Base-by-base conservation (phyloP, 805 yeast genomes). In the Groenewaldozyma tartarivorans region DNA sequence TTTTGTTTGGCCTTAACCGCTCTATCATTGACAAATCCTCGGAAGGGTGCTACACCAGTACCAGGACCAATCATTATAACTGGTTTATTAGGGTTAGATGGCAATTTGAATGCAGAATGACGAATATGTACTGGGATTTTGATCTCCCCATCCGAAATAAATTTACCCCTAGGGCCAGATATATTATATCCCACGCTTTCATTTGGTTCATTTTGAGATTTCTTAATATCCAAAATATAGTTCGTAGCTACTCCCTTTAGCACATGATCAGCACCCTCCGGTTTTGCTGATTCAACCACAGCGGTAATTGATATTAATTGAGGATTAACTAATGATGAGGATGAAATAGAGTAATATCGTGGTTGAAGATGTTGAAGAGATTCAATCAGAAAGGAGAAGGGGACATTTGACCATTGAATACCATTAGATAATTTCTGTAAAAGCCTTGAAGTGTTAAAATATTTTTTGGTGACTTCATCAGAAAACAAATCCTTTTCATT, bases 1-100 rank as follows among this genome's bases (percentile, higher is more conserved):
- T 62, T 75, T 49, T 69, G 68, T 43, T 67, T 68, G 9, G 64
- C 64, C 55, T 68, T 74, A 31, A 65, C 60, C n/a, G 79, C 82
- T 55, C 88, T 80, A 59, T 90, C 98, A 66, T 94, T 79, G 29
- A 90, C 63, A 51, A 90, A 90, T 3, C 95, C 98, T 67, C 98
- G 79, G 69, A 92, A 85, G 47, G 98, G 98, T 6, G 98, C 97
- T 38, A 90, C 90, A 61, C 98, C 98, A 2, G 98, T 92, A 49
- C 98, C 98, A 35, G 98, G 97, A 21, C 98, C 98, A 55, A 90
- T 73, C 81, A 88, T 75, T 53, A 90, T 86, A 18, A 90, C 72
- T 15, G 97, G 96, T 24, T 79, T 76, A 2, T 74, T 62, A 24
- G 94, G 81, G 57, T 85, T 84, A 5, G 87, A 71, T 17, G 98